phyloP scores from a whole-genome alignment of 116 monocot species.

The Phalaenopsis hybrid region DNA sequence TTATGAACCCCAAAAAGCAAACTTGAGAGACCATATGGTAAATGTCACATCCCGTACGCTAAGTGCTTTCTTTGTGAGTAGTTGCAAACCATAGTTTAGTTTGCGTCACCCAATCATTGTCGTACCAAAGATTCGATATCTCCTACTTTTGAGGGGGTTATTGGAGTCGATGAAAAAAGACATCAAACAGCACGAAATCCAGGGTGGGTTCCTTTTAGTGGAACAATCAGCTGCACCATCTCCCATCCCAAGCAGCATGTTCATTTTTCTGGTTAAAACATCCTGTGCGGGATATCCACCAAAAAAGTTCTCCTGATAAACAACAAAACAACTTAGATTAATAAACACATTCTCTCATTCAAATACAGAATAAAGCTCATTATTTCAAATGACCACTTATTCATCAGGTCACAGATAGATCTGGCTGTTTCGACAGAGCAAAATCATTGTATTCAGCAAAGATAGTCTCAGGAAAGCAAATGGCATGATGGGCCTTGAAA shows the following conservation, averaged over 20 bases:
- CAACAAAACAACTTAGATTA: background rate
- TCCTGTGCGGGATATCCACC: conserved; percentile 25
- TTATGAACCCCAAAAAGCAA: too few species aligned
- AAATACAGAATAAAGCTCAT: too few species aligned
- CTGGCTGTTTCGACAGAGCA: too few species aligned
- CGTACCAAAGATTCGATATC: conserved; percentile 38
- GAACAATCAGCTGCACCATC: conserved; percentile 3
- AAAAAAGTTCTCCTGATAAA: conserved; percentile 50
- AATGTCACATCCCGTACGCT: too few species aligned
- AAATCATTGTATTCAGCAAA: too few species aligned
- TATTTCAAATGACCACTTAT: background rate
- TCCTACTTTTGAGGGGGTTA: conserved; percentile 39
- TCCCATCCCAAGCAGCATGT: conserved; percentile 39
- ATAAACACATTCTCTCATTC: background rate
- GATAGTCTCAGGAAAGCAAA: too few species aligned
- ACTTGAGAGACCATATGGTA: too few species aligned
- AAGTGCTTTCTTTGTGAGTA: too few species aligned
- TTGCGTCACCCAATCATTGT: conserved; percentile 6
- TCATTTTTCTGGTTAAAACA: conserved; percentile 35
- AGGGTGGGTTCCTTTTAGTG: conserved; percentile 46
- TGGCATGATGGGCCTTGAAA: too few species aligned
- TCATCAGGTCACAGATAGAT: too few species aligned
- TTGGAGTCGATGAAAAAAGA: conserved; percentile 36
- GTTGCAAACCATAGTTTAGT: too few species aligned
- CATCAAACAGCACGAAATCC: conserved; percentile 56